These are phyloP conservation scores for Candida verbasci DNA, from an alignment of 805 yeast species.

Conservation along the genomic window DNA sequence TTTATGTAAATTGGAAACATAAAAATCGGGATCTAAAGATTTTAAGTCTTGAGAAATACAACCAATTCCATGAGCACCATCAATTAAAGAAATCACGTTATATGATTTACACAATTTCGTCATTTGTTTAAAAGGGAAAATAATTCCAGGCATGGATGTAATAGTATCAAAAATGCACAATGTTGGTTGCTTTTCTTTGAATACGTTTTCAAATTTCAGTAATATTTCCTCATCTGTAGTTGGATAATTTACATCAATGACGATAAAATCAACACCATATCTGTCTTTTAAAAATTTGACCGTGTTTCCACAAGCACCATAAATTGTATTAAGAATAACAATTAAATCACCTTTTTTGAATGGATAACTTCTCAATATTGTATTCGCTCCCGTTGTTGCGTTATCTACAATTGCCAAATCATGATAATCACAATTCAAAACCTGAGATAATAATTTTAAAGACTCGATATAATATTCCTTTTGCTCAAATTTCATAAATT, in stretches of 20 bases:
- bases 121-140: constrained; percentile 51
- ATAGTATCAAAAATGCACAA: constrained; percentile 55
- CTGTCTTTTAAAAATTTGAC: constrained; percentile 36
- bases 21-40: constrained; percentile 53
- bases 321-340: constrained; percentile 45
- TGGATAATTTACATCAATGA: constrained; percentile 41
- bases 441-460: constrained; percentile 28
- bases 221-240: constrained; percentile 32
- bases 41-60: constrained; percentile 37
- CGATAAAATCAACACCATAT: constrained; percentile 25
- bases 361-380: constrained; percentile 51
- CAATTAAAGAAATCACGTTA: constrained; percentile 52
- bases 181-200: constrained; percentile 20
- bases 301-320: constrained; percentile 53
- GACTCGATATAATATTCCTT: constrained; percentile 22
- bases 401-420: constrained; percentile 52
- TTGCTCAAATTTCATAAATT: constrained; percentile 21
- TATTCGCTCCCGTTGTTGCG: constrained; percentile 59
- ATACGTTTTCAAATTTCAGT: constrained; percentile 16
- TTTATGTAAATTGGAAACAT: constrained; percentile 61
- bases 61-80: constrained; percentile 73
- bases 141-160: constrained; percentile 60
- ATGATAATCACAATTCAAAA: constrained; percentile 45
- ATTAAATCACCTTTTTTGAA: constrained; percentile 50
- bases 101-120: constrained; percentile 42